Evolutionary conservation across 225 moss, liverwort and hornwort species (phyloP).

Genomic region (Pseudoscleropodium purum): DNA sequence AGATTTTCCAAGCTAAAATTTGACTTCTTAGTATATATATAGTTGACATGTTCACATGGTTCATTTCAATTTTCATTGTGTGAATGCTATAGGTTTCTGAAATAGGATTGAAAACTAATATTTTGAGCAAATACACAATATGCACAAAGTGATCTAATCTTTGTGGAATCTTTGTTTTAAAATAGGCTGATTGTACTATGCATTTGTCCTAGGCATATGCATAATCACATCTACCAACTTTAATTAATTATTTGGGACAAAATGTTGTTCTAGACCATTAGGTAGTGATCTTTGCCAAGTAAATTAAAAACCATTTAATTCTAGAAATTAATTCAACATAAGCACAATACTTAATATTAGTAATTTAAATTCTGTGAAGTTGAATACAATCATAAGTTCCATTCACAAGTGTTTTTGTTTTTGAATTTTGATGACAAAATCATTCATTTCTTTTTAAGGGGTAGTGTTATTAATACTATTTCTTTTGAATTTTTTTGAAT

Average conservation of each 20-base stretch:
- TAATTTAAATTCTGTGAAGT: background rate
- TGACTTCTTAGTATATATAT: too few relatives aligned
- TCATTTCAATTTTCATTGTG: too few relatives aligned
- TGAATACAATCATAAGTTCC: background rate
- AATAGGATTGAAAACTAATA: background rate
- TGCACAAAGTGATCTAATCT: background rate
- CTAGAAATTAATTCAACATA: too few relatives aligned
- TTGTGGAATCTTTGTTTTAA: background rate
- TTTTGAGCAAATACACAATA: background rate
- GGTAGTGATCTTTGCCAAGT: background rate
- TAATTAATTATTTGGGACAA: fast-evolving
- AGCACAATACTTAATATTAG: too few relatives aligned
- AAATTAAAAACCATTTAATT: too few relatives aligned
- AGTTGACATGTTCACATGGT: background rate
- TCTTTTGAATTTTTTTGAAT: background rate
- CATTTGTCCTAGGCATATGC: background rate
- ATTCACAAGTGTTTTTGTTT: background rate
- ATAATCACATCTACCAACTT: too few relatives aligned
- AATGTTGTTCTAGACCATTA: background rate
- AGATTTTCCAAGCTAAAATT: background rate
- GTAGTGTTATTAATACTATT: background rate
- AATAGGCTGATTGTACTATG: fast-evolving
- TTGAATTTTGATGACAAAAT: background rate
- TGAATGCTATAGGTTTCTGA: background rate
- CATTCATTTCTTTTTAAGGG: background rate